Evolutionary conservation across 2,329 filamentous ascomycete species (phyloP).

Genomic region (Aspergillus sp.): DNA sequence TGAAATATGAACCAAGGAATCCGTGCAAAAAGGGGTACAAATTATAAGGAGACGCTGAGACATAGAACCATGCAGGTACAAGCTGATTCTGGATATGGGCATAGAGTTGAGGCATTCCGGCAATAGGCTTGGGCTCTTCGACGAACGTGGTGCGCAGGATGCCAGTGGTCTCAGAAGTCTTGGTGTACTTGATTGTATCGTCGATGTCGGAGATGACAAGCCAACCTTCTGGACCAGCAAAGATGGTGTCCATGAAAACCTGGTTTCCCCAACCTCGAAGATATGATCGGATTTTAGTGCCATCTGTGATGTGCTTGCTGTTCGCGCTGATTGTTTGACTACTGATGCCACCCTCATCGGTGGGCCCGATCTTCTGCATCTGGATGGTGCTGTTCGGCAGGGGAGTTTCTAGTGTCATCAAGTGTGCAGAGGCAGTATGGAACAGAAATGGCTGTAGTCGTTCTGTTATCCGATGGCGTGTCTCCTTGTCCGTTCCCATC

Average conservation of each 20-base stretch:
- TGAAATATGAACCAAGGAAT: slow-evolving; percentile 73
- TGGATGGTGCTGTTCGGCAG: slow-evolving; percentile 49
- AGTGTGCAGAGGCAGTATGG: slow-evolving; percentile 69
- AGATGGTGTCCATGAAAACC: slow-evolving; percentile 70
- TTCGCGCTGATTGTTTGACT: slow-evolving; percentile 62
- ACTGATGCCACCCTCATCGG: slow-evolving; percentile 71
- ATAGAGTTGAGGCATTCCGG: slow-evolving; percentile 86
- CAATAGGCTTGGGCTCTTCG: slow-evolving; percentile 68
- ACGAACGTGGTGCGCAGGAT: slow-evolving; percentile 84
- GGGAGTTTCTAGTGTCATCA: slow-evolving; percentile 65
- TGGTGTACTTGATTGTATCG: slow-evolving; percentile 91
- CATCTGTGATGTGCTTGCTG: slow-evolving; percentile 47
- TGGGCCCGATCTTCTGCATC: slow-evolving; percentile 65
- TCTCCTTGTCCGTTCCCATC: slow-evolving; percentile 47
- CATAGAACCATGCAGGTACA: slow-evolving; percentile 82
- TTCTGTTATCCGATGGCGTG: slow-evolving; percentile 65
- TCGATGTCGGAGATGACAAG: slow-evolving; percentile 86
- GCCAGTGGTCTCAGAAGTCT: slow-evolving; percentile 76
- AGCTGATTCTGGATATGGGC: slow-evolving; percentile 60
- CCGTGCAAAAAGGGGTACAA: slow-evolving; percentile 81
- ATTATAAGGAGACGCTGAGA: slow-evolving; percentile 92
- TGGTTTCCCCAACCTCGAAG: slow-evolving; percentile 28
- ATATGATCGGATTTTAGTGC: slow-evolving; percentile 48
- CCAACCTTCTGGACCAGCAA: slow-evolving; percentile 78
- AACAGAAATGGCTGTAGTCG: slow-evolving; percentile 70